Evolutionary conservation across 257 asterid genomes (phyloP).

Genomic region (Phtheirospermum japonicum): DNA sequence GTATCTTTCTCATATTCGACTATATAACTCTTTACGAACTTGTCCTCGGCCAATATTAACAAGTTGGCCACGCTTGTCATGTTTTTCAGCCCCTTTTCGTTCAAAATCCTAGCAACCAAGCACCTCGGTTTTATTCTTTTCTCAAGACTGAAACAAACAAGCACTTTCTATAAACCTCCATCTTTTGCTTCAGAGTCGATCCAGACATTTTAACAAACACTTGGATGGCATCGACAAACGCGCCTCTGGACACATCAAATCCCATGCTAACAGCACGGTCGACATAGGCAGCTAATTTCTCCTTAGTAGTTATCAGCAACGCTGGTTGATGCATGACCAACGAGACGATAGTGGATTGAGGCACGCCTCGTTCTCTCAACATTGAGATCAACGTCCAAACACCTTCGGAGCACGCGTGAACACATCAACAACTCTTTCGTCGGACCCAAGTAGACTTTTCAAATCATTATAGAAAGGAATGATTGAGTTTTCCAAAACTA

Average conservation of each 20-base stretch:
- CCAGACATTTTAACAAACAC: neutral
- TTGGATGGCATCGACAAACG: conserved; percentile 28
- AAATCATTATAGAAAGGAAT: neutral
- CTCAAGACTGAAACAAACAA: neutral
- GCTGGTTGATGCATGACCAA: neutral
- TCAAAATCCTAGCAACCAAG: neutral
- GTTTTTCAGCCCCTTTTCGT: neutral
- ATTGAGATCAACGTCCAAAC: neutral
- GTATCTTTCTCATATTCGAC: neutral
- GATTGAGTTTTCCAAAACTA: neutral
- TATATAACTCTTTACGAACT: neutral
- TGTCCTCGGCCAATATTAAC: neutral
- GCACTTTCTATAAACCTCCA: neutral
- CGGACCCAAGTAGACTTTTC: neutral
- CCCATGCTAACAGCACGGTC: neutral
- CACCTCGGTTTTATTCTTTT: neutral
- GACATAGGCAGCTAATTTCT: neutral
- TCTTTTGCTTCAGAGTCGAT: neutral
- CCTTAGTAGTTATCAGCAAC: neutral
- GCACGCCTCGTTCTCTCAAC: neutral
- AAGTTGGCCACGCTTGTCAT: neutral
- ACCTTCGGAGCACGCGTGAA: neutral
- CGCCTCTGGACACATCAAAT: conserved; percentile 33
- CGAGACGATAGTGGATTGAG: neutral
- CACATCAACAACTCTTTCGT: neutral